Evolutionary conservation across 495 filamentous ascomycete genomes (phyloP).

Genomic region (Astrocystis sublimbata): DNA sequence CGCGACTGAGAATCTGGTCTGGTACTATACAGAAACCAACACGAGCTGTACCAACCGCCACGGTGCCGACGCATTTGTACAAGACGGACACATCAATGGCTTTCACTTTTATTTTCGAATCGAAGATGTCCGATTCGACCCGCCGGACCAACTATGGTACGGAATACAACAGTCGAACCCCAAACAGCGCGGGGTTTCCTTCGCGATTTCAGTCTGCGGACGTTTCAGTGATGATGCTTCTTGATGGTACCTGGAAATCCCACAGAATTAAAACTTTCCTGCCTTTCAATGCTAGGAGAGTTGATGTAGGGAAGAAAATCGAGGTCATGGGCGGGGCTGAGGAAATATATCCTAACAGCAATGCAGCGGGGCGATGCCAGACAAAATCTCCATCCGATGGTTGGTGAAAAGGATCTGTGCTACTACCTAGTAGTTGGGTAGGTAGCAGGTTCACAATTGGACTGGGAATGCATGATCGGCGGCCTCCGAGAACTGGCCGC

Average conservation of each 20-base stretch:
- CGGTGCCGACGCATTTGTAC: slow-evolving; percentile 26
- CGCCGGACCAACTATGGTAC: slow-evolving; percentile 39
- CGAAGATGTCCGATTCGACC: slow-evolving; percentile 31
- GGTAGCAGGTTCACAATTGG: background rate
- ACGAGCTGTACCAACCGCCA: slow-evolving; percentile 37
- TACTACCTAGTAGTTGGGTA: too few relatives aligned
- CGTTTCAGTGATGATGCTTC: background rate
- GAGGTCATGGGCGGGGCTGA: background rate
- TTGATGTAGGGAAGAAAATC: background rate
- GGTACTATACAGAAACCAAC: slow-evolving; percentile 13
- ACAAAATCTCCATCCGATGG: too few relatives aligned
- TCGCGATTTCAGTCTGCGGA: background rate
- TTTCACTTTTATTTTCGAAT: slow-evolving; percentile 40
- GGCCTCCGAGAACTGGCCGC: background rate
- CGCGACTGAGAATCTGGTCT: background rate
- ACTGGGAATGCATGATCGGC: too few relatives aligned
- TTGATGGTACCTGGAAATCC: background rate
- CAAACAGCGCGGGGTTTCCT: background rate
- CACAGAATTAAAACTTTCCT: background rate
- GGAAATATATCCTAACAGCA: background rate
- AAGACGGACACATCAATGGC: slow-evolving; percentile 34
- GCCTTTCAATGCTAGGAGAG: background rate
- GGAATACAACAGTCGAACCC: slow-evolving; percentile 21
- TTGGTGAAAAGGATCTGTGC: too few relatives aligned
- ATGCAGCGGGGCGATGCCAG: too few relatives aligned